These are phyloP conservation scores for Debaryomyces prosopidis DNA, from an alignment of 805 yeast genomes.

Conservation along the genomic window DNA sequence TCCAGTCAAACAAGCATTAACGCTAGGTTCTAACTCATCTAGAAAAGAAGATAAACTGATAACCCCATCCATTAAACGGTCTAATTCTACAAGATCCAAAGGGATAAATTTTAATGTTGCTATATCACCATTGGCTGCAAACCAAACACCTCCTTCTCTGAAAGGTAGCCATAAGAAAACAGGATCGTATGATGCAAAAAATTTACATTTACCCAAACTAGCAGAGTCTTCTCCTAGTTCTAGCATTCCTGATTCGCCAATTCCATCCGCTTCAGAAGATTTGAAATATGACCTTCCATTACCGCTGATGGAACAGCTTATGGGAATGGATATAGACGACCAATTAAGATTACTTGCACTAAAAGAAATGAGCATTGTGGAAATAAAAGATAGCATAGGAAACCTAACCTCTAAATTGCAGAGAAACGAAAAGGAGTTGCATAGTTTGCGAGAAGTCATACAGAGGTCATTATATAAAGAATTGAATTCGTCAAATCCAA, in stretches of 20 bases:
- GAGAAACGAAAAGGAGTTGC: conserved; percentile 49
- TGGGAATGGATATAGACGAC: conserved; percentile 45
- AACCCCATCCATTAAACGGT: background rate
- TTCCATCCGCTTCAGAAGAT: conserved; percentile 12
- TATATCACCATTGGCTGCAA: conserved; percentile 21
- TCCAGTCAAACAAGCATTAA: conserved; percentile 4
- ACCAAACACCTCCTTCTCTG: background rate
- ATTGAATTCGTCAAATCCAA: conserved; percentile 18
- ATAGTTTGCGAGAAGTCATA: conserved; percentile 47
- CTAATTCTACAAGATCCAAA: conserved; percentile 17
- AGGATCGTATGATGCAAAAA: background rate
- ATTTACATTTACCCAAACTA: conserved; percentile 3
- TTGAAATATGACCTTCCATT: conserved; percentile 28
- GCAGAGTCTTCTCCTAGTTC: conserved; percentile 3
- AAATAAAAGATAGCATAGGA: conserved; percentile 56
- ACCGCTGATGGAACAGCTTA: conserved; percentile 31
- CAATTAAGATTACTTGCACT: conserved; percentile 62
- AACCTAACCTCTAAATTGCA: conserved; percentile 40
- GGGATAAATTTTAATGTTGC: conserved; percentile 37
- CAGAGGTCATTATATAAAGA: conserved; percentile 48
- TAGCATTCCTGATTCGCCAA: conserved; percentile 5
- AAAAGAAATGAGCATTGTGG: conserved; percentile 68
- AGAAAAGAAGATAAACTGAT: conserved; percentile 4
- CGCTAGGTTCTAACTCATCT: conserved; percentile 8
- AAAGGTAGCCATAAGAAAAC: background rate